phyloP scores from a whole-genome alignment of 1,139 yeast species.

The Geotrichum reessii region DNA sequence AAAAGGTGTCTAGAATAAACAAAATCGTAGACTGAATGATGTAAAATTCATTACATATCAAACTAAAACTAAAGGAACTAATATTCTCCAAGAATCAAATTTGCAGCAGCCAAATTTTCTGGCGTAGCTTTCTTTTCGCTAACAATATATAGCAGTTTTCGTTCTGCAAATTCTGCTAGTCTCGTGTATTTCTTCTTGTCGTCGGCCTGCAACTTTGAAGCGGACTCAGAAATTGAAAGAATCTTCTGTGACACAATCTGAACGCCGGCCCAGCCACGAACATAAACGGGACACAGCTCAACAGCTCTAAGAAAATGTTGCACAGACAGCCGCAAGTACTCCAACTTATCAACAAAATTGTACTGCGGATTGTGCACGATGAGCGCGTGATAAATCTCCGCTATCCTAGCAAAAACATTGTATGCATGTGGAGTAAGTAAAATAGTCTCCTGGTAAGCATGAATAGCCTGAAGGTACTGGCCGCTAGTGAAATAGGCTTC shows the following conservation, averaged over 20 bases:
- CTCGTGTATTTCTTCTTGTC: constrained; percentile 9
- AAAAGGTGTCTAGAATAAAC: background rate
- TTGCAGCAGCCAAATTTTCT: constrained; percentile 14
- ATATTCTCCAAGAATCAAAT: constrained; percentile 16
- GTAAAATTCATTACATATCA: too few species aligned
- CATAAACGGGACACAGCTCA: constrained; percentile 65
- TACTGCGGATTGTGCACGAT: constrained; percentile 18
- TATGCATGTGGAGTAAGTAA: constrained; percentile 67
- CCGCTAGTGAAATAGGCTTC: constrained; percentile 56
- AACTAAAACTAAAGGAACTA: background rate
- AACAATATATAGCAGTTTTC: constrained; percentile 15
- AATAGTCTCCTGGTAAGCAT: constrained; percentile 63
- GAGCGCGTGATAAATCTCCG: constrained; percentile 40
- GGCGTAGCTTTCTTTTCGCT: constrained; percentile 16
- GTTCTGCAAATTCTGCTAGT: constrained; percentile 15
- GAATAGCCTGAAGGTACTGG: constrained; percentile 60
- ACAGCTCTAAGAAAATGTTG: constrained; percentile 62
- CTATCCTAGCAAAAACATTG: constrained; percentile 60
- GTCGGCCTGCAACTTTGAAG: background rate
- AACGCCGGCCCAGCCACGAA: constrained; percentile 75
- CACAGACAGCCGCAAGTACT: constrained; percentile 38
- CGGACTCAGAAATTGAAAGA: constrained; percentile 23
- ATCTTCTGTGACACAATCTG: constrained; percentile 40
- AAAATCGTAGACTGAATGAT: too few species aligned
- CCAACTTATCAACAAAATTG: constrained; percentile 18